Evolutionary conservation across 78 protist species (phyloP), one percentile per base, ranked within the genome.

Genomic region (Planoprotostelium fungivorum): DNA sequence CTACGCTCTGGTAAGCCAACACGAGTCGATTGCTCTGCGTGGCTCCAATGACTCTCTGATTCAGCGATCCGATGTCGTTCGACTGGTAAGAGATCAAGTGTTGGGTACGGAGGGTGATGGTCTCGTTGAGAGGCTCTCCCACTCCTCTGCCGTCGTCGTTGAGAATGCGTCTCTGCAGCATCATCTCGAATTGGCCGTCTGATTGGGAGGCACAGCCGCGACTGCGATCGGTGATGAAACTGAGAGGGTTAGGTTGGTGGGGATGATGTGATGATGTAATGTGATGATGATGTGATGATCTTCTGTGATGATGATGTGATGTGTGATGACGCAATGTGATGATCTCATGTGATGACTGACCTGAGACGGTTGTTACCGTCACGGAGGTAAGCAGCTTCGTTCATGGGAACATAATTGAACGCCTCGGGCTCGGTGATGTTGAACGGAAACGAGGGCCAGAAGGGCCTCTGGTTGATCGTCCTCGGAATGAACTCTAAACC

Each of bases 131-230:
- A 29, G 99, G 97, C 83, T 97, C 97, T 34, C 94, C 94, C 1
- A 97, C 97, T 29, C 99, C 99, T 1, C 98, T 91, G 34, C 38
- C 36, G 88, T 97, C 99, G 83, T 97, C 99, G 9, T 35, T 86
- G 1, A 93, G 88, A 0, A 94, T 91, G 38, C 94, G 73, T 35
- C 96, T 84, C 85, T 97, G 99, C 28, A 97, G 35, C 98, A 97
- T 96, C 86, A 97, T 37, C 91, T 97, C 98, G 29, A 97, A 1
- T 38, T 84, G 37, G 90, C 97, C 97, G 37, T 87, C 84, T 0
- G 73, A 38, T 0, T 90, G 90, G 29, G 93, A 92, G 25, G 94
- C 91, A 86, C 92, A 88, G 0, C 91, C 88, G 63, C 94, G 91
- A 29, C 91, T 35, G 63, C 93, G 89, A 36, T 96, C 98, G 1